A percentile compares a stretch with the other conserved stretches of the same genome.
phyloP scores from a whole-genome alignment of 1,284 basidiomycete species.

The Sporisorium sorghi region DNA sequence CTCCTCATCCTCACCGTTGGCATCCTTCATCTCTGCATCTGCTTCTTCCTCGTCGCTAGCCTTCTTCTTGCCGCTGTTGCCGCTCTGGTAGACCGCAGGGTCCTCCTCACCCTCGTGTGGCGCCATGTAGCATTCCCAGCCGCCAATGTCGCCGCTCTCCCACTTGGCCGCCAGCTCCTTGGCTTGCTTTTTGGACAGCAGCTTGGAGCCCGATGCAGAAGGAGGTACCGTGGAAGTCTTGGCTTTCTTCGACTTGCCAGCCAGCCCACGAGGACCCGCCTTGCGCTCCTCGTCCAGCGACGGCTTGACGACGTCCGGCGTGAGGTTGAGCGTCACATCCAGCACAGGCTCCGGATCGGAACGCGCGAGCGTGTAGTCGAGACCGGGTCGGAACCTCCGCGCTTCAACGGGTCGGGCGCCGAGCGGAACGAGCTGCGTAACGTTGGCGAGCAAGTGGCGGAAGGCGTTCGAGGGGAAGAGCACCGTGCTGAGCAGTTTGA shows the following conservation, averaged over 20 bases:
- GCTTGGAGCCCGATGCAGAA: constrained; percentile 9
- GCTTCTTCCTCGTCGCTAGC: constrained; percentile 38
- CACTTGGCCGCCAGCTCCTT: constrained; percentile 72
- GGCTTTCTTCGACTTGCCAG: constrained; percentile 61
- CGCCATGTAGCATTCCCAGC: constrained; percentile 97
- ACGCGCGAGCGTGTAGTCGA: constrained; percentile 95
- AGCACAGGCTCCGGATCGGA: constrained; percentile 81
- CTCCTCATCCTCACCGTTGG: constrained; percentile 70
- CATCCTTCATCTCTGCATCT: constrained; percentile 54
- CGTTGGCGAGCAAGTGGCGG: constrained; percentile 85
- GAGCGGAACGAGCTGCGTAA: constrained; percentile 82
- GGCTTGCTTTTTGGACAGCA: constrained; percentile 53
- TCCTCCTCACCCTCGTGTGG: constrained; percentile 83
- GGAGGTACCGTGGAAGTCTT: constrained; percentile 18
- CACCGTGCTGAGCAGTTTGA: constrained; percentile 55
- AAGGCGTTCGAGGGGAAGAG: constrained; percentile 84
- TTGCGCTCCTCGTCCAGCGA: constrained; percentile 56
- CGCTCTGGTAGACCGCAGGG: constrained; percentile 86
- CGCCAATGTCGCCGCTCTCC: constrained; percentile 85
- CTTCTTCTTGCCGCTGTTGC: constrained; percentile 67
- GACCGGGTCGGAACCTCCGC: constrained; percentile 87
- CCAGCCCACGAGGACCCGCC: constrained; percentile 60
- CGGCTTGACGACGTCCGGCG: constrained; percentile 74
- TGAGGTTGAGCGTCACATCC: constrained; percentile 90
- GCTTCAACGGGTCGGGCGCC: constrained; percentile 78